Percentiles rank a stretch among this genome's conserved stretches.
These are phyloP conservation scores for Pythium periplocum DNA, from an alignment of 352 stramenopile species.

Conservation along the genomic window DNA sequence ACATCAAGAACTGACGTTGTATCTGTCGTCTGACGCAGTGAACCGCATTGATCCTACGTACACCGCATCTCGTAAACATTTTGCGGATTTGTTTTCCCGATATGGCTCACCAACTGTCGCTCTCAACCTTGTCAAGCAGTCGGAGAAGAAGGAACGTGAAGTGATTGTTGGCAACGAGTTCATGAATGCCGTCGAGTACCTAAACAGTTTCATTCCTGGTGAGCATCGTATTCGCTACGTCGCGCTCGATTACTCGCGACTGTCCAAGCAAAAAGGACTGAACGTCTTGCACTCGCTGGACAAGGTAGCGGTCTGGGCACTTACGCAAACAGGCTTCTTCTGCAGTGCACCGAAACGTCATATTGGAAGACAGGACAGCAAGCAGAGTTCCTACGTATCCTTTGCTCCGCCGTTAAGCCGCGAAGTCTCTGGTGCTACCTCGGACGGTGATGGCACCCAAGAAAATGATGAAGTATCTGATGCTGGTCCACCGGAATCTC, in stretches of 20 bases:
- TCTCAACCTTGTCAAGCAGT: slow-evolving; percentile 98
- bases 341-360: slow-evolving; percentile 88
- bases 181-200: slow-evolving; percentile 95
- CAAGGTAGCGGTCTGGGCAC: slow-evolving; percentile 93
- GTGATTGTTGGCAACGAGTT: slow-evolving; percentile 98
- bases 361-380: slow-evolving; percentile 56
- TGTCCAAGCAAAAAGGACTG: slow-evolving; percentile 92
- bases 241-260: slow-evolving; percentile 93
- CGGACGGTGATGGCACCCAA: slow-evolving; percentile 1
- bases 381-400: slow-evolving; percentile 43
- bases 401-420: slow-evolving; percentile 21
- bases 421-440: slow-evolving; percentile 1
- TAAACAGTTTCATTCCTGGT: slow-evolving; percentile 93
- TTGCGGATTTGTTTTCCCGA: slow-evolving; percentile 92
- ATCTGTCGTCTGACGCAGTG: slow-evolving; percentile 33
- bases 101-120: slow-evolving; percentile 97
- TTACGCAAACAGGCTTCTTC: slow-evolving; percentile 98
- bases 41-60: slow-evolving; percentile 97
- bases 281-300: slow-evolving; percentile 93
- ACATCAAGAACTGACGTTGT: not conserved
- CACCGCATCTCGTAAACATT: slow-evolving; percentile 91
- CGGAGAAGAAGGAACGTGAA: slow-evolving; percentile 96
- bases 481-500: slow-evolving; percentile 29
- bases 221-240: slow-evolving; percentile 96
- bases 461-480: not conserved